Percentiles rank a stretch among this genome's conserved stretches.
Evolutionary conservation across 495 filamentous ascomycete genomes (phyloP).

Genomic region (Delitschia confertaspora): DNA sequence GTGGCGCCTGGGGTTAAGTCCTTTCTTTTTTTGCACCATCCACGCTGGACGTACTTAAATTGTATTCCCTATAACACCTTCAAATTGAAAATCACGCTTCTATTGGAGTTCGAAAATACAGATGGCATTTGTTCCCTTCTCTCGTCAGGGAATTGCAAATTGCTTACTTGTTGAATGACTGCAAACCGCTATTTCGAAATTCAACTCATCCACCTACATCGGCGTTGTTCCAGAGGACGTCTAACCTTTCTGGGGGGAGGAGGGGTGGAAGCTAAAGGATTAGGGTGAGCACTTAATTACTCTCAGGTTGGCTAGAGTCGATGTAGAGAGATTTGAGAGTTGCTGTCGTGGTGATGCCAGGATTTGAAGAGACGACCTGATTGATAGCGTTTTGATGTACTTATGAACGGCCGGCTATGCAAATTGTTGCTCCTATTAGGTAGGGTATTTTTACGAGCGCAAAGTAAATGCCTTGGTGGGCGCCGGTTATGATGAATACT

Average conservation of each 20-base stretch:
- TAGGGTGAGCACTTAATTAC: too few species aligned
- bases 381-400: slow-evolving; percentile 3
- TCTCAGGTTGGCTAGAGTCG: slow-evolving; percentile 9
- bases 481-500: slow-evolving; percentile 28
- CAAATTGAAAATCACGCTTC: too few species aligned
- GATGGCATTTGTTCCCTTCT: too few species aligned
- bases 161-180: too few species aligned
- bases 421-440: slow-evolving; percentile 7
- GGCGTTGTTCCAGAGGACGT: slow-evolving; percentile 5
- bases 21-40: too few species aligned
- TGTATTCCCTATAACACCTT: too few species aligned
- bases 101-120: too few species aligned
- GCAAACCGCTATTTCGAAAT: not conserved
- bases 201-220: not conserved
- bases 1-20: too few species aligned
- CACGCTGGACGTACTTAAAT: too few species aligned
- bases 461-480: slow-evolving; percentile 28
- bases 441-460: slow-evolving; percentile 16
- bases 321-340: slow-evolving; percentile 11
- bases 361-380: not conserved
- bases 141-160: too few species aligned
- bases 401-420: slow-evolving; percentile 5
- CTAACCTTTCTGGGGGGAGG: not conserved
- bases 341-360: not conserved
- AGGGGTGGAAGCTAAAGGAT: not conserved